These are phyloP conservation scores for Pyrenophora graminea DNA, from an alignment of 2,329 filamentous ascomycete species.

Conservation along the genomic window DNA sequence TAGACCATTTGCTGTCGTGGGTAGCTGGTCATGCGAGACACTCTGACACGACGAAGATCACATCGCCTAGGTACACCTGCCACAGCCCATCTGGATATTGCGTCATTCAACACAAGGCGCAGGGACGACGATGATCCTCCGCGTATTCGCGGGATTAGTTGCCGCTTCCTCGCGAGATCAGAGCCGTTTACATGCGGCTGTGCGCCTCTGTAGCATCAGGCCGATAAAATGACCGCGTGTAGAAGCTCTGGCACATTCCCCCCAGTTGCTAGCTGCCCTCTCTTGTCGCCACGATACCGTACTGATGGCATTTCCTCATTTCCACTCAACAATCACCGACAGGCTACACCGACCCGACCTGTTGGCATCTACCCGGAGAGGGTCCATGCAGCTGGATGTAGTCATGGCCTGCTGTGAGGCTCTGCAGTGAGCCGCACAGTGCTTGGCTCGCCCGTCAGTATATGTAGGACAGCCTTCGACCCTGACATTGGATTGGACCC, in stretches of 20 bases:
- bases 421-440: too few species aligned
- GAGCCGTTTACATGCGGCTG: slow-evolving; percentile 22
- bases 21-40: slow-evolving; percentile 3
- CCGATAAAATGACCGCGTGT: slow-evolving; percentile 9
- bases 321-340: not conserved
- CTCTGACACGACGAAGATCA: slow-evolving; percentile 1
- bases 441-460: too few species aligned
- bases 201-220: slow-evolving; percentile 25
- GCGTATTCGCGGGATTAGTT: slow-evolving; percentile 36
- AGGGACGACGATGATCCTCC: slow-evolving; percentile 30
- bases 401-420: too few species aligned
- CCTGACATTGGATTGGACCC: too few species aligned
- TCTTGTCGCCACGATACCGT: not conserved
- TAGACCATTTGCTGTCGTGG: not conserved
- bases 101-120: slow-evolving; percentile 33
- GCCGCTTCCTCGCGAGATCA: slow-evolving; percentile 37
- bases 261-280: slow-evolving; percentile 5
- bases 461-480: too few species aligned
- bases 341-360: too few species aligned
- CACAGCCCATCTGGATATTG: slow-evolving; percentile 22
- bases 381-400: too few species aligned
- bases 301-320: not conserved
- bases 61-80: slow-evolving; percentile 16
- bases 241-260: slow-evolving; percentile 15
- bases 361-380: too few species aligned